Evolutionary conservation across 345 rosid species (phyloP).

Genomic region (Raphanus sativus): DNA sequence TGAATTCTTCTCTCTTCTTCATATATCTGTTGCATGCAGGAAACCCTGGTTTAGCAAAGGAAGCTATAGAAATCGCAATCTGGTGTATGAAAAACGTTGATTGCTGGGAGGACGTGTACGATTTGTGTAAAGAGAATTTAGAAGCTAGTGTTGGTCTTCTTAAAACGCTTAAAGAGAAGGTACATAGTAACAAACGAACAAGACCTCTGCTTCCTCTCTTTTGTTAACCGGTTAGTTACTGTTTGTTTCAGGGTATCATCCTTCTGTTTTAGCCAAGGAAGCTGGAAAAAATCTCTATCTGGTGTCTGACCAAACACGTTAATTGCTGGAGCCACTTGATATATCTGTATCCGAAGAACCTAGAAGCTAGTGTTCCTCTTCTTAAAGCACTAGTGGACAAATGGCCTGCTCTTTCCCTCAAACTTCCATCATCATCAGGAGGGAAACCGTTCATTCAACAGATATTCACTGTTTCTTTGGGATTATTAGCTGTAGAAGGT

Average conservation of each 20-base stretch:
- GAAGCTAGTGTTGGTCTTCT: not conserved
- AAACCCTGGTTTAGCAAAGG: not conserved
- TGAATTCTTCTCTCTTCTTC: not conserved
- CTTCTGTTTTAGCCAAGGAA: not conserved
- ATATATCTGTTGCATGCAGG: not conserved
- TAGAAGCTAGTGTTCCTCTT: not conserved
- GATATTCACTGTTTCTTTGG: constrained; percentile 51
- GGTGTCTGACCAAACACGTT: not conserved
- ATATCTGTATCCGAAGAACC: not conserved
- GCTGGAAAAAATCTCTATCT: not conserved
- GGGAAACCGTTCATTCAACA: constrained; percentile 23
- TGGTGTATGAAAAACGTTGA: not conserved
- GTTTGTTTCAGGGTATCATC: not conserved
- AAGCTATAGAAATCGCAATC: not conserved
- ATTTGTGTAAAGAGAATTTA: not conserved
- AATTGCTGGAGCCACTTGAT: not conserved
- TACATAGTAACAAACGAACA: too few relatives aligned
- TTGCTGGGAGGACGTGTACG: not conserved
- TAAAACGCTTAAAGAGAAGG: not conserved
- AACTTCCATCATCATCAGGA: constrained; percentile 19
- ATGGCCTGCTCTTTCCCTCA: not conserved
- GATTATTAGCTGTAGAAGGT: constrained; percentile 52
- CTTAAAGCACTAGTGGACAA: not conserved
- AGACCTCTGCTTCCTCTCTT: too few relatives aligned
- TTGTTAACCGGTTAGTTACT: not conserved